Evolutionary conservation across 2,329 filamentous ascomycete species (phyloP), one percentile per base, ranked within the genome.

Genomic region (Talaromyces sp.): DNA sequence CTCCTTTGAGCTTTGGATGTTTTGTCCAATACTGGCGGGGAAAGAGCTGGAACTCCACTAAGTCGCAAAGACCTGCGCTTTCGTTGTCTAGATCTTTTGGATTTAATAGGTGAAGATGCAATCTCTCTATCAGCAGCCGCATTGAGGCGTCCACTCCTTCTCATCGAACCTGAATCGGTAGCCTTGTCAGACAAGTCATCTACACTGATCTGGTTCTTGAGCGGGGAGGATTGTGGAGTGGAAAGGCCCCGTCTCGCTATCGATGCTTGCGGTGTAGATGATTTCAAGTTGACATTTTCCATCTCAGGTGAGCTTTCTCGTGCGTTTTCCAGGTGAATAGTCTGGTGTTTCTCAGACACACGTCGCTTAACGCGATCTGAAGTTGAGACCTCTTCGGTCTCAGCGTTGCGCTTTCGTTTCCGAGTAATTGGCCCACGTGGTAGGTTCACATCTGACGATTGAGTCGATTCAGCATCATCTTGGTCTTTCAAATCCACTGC

Each of bases 401-500:
- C 70, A 11, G 68, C 69, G 41, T 72, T 72, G 1, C 76, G 70
- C 64, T 78, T 77, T 41, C 78, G 73, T 68, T 79, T 80, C 67
- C 71, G 75, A 4, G 68, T 72, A 3, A 68, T 27, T 13, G 69
- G 70, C 7, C 66, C 68, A 3, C 64, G 49, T 11, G 61, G 41
- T n/a, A 52, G 52, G 54, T 8, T 67, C 61, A 45, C 33, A 27
- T 37, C 52, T 15, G 59, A 45, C 10, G 50, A 50, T 22, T 59
- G 60, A 22, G 6, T 43, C 31, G 67, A 61, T 22, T 67, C 64
- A 2, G 41, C 45, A 6, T 70, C 56, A 11, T 54, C 19, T 3
- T 64, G 62, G 2, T 69, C 70, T 37, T 72, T 66, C 33, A 71
- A 63, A 67, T 79, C 75, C n/a, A 75, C 73, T 8, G 77, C 76